phyloP scores from a whole-genome alignment of 2,329 filamentous ascomycete genomes.

The Cordyceps cicadae region DNA sequence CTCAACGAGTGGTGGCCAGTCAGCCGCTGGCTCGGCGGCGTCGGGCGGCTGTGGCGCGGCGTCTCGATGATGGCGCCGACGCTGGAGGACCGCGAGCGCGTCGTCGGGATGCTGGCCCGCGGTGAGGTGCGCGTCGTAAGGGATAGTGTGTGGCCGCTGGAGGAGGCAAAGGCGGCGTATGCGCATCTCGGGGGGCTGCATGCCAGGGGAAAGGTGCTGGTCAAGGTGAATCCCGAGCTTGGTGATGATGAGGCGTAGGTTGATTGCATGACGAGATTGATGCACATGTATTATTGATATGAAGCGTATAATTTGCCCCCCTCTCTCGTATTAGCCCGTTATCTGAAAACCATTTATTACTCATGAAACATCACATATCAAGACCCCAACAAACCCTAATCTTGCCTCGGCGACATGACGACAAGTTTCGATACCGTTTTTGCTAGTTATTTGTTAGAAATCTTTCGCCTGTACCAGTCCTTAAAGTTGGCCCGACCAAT shows the following conservation, averaged over 20 bases:
- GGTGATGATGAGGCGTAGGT: conserved; percentile 18
- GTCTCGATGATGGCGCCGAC: conserved; percentile 28
- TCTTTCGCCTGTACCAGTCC: background rate
- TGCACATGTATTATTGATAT: background rate
- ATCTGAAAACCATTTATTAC: too few relatives aligned
- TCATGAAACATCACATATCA: too few relatives aligned
- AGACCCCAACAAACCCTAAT: too few relatives aligned
- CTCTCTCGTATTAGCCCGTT: too few relatives aligned
- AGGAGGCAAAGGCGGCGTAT: conserved; percentile 29
- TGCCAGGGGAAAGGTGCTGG: conserved; percentile 31
- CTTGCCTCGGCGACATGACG: too few relatives aligned
- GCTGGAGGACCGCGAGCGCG: conserved; percentile 23
- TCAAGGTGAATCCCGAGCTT: conserved; percentile 22
- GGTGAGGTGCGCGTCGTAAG: conserved; percentile 28
- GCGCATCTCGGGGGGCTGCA: conserved; percentile 24
- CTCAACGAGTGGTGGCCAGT: conserved; percentile 31
- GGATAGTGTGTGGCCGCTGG: conserved; percentile 30
- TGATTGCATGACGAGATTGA: background rate
- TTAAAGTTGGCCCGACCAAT: background rate
- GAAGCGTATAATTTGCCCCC: too few relatives aligned
- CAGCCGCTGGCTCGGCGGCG: conserved; percentile 27
- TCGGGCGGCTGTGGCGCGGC: conserved; percentile 27
- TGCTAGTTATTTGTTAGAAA: background rate
- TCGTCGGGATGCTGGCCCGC: conserved; percentile 26
- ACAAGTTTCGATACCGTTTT: background rate